Evolutionary conservation across 2,329 filamentous ascomycete species (phyloP), one percentile per base, ranked within the genome.

Genomic region (Sporothrix curviconia): DNA sequence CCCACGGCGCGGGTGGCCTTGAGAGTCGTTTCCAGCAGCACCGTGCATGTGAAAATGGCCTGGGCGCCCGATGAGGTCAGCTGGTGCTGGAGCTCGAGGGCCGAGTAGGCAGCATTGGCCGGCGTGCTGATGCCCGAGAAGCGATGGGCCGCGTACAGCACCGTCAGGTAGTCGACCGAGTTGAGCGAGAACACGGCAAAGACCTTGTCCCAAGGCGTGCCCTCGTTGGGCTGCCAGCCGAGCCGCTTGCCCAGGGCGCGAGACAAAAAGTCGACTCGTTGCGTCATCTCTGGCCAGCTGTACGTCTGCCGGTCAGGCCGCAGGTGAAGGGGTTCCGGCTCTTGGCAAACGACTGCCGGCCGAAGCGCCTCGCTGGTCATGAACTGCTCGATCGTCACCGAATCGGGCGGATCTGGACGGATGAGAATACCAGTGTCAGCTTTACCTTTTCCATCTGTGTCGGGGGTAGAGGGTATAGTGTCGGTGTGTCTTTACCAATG

Each of bases 191-290:
- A 92, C 37, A 90, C 75, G 3, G 78, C 84, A 43, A 87, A 72
- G 19, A 90, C 84, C 71, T 91, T 92, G 64, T 92, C 87, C 83
- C 85, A 91, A 66, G 90, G 86, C 0, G 81, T 80, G 6, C 85
- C 87, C 53, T 81, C 68, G 63, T 89, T 86, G 2, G 85, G 81
- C n/a, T 77, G 67, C 81, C 87, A 90, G 55, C 82, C 84, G 58
- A 92, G 74, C 63, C 89, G 83, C 63, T 85, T 81, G 19, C 81
- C 78, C 19, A 91, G 71, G 19, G 78, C 81, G 47, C 84, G 57
- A 4, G 64, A 44, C 1, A 65, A 34, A 34, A 49, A 54, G 40
- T 64, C 64, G 30, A 58, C 50, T 4, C 64, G 60, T 30, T 49
- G 52, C 12, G 19, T 34, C 9, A 57, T 22, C 28, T 65, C 59